These are phyloP conservation scores for Stramenopiles sp. DNA, from an alignment of 352 stramenopile genomes.

Conservation along the genomic window DNA sequence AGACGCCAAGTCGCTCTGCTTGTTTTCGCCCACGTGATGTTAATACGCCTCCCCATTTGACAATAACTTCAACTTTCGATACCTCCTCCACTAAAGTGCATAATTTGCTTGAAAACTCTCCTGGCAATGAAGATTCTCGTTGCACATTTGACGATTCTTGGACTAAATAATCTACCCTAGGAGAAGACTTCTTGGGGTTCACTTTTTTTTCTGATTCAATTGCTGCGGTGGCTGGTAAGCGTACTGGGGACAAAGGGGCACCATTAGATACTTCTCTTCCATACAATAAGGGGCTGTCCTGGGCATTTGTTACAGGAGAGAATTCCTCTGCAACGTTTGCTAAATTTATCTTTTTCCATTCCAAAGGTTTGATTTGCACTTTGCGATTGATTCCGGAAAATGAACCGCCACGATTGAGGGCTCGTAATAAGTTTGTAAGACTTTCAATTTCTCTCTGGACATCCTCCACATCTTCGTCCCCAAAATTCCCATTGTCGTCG, in stretches of 20 bases:
- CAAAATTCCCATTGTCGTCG: neutral
- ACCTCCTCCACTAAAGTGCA: constrained; percentile 27
- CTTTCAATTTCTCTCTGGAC: neutral
- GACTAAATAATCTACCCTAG: too few relatives aligned
- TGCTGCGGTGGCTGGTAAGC: neutral
- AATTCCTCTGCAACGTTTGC: neutral
- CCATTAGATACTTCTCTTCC: neutral
- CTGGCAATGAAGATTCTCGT: too few relatives aligned
- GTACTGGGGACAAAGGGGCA: neutral
- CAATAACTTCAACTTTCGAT: constrained; percentile 85
- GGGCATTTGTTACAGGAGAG: neutral
- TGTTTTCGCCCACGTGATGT: constrained; percentile 91
- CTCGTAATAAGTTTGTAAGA: neutral
- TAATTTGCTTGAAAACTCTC: too few relatives aligned
- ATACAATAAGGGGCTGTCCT: neutral
- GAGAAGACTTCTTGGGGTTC: neutral
- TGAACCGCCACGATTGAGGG: constrained; percentile 47
- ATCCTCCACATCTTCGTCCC: neutral
- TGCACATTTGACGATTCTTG: too few relatives aligned
- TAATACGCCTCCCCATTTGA: constrained; percentile 98
- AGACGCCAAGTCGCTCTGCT: constrained; percentile 73
- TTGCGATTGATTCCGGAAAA: constrained; percentile 95
- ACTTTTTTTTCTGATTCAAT: neutral
- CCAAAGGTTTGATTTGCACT: constrained; percentile 74
- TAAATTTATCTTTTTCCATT: constrained; percentile 29